phyloP scores from a whole-genome alignment of 106 monocot genomes.

The Dactylorhiza incarnata region DNA sequence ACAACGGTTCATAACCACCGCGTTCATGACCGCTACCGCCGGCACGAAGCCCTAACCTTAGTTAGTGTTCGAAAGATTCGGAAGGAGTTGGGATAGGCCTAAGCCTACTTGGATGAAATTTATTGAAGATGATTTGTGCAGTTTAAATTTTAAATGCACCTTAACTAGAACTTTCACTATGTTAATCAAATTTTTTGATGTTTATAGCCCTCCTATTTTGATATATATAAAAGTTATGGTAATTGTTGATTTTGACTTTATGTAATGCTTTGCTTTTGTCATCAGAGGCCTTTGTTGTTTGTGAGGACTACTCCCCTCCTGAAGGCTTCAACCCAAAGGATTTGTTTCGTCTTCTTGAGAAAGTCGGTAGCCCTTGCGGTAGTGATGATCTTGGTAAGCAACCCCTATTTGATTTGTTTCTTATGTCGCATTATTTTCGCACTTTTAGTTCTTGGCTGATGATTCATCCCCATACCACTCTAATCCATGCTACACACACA shows the following conservation, averaged over 20 bases:
- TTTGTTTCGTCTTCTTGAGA: slow-evolving; percentile 75
- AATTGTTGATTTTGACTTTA: background rate
- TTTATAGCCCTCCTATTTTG: background rate
- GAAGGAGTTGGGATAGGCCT: too few species aligned
- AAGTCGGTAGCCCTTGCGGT: slow-evolving; percentile 77
- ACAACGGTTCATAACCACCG: too few species aligned
- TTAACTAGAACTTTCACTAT: too few species aligned
- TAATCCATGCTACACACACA: too few species aligned
- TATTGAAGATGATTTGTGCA: too few species aligned
- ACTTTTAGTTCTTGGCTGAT: background rate
- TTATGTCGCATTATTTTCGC: background rate
- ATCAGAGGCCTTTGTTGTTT: slow-evolving; percentile 95
- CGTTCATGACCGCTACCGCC: too few species aligned
- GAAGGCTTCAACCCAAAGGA: slow-evolving; percentile 85
- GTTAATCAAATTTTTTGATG: too few species aligned
- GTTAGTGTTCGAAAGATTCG: too few species aligned
- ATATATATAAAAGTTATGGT: background rate
- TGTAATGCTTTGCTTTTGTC: background rate
- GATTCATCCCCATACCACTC: too few species aligned
- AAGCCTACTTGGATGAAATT: too few species aligned
- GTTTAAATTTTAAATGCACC: too few species aligned
- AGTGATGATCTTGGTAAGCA: slow-evolving; percentile 48
- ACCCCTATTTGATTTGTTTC: background rate
- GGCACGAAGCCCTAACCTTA: too few species aligned
- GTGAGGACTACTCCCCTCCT: slow-evolving; percentile 85